A percentile compares a stretch with the other conserved stretches of the same genome.
Evolutionary conservation across 2,329 filamentous ascomycete species (phyloP).

Genomic region (Penicillium sp.): DNA sequence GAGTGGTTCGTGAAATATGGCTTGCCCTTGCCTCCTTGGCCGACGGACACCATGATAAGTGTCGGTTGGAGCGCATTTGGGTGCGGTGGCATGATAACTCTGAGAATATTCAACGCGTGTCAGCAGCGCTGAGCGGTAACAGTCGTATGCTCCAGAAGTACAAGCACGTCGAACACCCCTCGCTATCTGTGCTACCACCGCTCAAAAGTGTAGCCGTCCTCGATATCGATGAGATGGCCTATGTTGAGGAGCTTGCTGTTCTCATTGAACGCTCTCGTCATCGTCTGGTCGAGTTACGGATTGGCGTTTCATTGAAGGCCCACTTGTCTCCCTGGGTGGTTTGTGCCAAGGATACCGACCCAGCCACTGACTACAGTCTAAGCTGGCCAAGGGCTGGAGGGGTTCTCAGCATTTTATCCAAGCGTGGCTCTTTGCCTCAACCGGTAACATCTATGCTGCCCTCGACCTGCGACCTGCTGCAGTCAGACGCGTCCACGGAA

Average conservation of each 20-base stretch:
- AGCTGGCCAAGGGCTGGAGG: slow-evolving; percentile 36
- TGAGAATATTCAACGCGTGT: slow-evolving; percentile 37
- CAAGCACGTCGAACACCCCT: slow-evolving; percentile 71
- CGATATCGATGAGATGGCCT: slow-evolving; percentile 79
- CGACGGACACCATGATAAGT: slow-evolving; percentile 60
- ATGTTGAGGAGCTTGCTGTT: slow-evolving; percentile 78
- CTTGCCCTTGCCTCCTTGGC: slow-evolving; percentile 72
- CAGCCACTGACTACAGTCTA: slow-evolving; percentile 3
- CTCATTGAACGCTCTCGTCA: slow-evolving; percentile 70
- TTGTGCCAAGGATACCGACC: slow-evolving; percentile 15
- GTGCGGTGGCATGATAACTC: slow-evolving; percentile 81
- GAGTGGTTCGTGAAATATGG: slow-evolving; percentile 78
- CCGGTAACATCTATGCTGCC: background rate
- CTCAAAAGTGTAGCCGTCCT: slow-evolving; percentile 74
- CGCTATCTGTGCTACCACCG: slow-evolving; percentile 74
- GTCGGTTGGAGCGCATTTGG: slow-evolving; percentile 73
- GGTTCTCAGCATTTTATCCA: slow-evolving; percentile 32
- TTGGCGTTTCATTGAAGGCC: slow-evolving; percentile 63
- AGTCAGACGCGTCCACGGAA: slow-evolving; percentile 5
- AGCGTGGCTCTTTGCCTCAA: slow-evolving; percentile 1
- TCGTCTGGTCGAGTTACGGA: slow-evolving; percentile 67
- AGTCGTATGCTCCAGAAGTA: slow-evolving; percentile 51
- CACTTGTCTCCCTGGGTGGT: slow-evolving; percentile 28
- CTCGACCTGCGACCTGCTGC: background rate
- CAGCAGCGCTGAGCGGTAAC: slow-evolving; percentile 18